Base-by-base conservation (phyloP, 495 filamentous ascomycete species). In the Durotheca rogersii region DNA sequence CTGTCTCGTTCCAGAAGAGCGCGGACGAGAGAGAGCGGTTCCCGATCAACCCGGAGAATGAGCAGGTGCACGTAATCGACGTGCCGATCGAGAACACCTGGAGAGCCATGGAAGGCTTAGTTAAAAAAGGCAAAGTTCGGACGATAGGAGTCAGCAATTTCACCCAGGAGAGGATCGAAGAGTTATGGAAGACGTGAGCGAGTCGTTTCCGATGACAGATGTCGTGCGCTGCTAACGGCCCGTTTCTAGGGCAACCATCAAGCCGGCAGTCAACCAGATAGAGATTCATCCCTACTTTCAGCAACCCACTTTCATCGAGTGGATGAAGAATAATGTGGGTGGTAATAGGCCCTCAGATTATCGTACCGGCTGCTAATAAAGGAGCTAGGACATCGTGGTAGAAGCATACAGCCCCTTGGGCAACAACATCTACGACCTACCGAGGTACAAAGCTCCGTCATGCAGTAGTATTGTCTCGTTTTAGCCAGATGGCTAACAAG, bases 361-460 rank as follows among this genome's bases (percentile, higher is more conserved):
- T 30, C 18, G 33, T 1, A 14, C 20, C 16, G 52, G 36, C 35
- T 48, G 6, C 50, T 56, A 32, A 50, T 23, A 20, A 11, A 15
- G 7, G 10, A 19, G 34, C 15, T 39, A 58, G 34, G 34, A 42
- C 15, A 85, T 86, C 44, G 60, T 76, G 9, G 66, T 83, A 14
- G 76, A 79, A 30, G 83, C 79, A 1, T 85, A 85, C 66, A 79
- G 77, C 6, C 82, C 81, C 1, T 68, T 84, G 5, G 82, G 79
- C 6, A 83, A 82, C 60, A 83, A 81, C 37, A 73, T 76, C 39
- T 76, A 68, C 33, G 61, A 64, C 7, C 59, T 69, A 7, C 70
- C 72, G 4, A 32, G 41, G 41, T 43, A 43, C 6, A 16, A 21
- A 21, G n/a, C 39, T 30, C 15, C 19, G 1, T 15, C 7, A 21